Conservation (phyloP, 2,329 filamentous ascomycete genomes). For the Chrysoporthe cubensis region DNA sequence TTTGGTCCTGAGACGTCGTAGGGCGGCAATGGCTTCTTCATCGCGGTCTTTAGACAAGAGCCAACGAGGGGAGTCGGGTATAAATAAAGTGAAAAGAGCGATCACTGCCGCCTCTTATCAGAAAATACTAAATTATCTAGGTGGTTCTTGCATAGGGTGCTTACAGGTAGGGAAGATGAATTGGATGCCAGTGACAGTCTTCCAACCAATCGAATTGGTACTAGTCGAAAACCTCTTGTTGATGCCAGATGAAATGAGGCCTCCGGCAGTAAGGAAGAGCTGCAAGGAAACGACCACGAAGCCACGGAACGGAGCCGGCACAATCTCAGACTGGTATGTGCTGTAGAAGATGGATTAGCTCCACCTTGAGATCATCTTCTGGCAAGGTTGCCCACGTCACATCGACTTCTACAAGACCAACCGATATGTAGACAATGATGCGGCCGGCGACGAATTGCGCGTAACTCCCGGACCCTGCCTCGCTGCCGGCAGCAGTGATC, state of each 20-base stretch:
- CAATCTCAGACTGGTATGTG: constrained; percentile 33
- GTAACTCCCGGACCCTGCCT: constrained; percentile 24
- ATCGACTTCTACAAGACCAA: constrained; percentile 32
- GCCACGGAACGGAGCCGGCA: constrained; percentile 30
- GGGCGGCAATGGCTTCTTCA: neutral
- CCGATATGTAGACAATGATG: constrained; percentile 32
- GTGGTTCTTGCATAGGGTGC: too few species aligned
- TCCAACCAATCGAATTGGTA: constrained; percentile 25
- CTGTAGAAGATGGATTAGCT: constrained; percentile 11
- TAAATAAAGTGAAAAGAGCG: neutral
- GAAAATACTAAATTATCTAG: neutral
- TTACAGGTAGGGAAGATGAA: constrained; percentile 2
- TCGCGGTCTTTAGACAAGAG: constrained; percentile 10
- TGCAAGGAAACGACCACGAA: constrained; percentile 33
- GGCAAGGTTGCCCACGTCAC: constrained; percentile 28
- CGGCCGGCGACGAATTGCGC: constrained; percentile 32
- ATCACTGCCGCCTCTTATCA: neutral
- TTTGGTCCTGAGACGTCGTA: neutral
- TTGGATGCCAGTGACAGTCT: neutral
- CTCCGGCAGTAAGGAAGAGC: constrained; percentile 28
- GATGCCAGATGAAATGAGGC: constrained; percentile 27
- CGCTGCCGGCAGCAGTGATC: constrained; percentile 29
- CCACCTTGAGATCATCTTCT: neutral
- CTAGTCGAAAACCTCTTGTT: constrained; percentile 27
- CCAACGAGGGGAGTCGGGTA: constrained; percentile 18